Evolutionary conservation across 305 asterid genomes (phyloP).

Genomic region (Fraxinus platypoda): DNA sequence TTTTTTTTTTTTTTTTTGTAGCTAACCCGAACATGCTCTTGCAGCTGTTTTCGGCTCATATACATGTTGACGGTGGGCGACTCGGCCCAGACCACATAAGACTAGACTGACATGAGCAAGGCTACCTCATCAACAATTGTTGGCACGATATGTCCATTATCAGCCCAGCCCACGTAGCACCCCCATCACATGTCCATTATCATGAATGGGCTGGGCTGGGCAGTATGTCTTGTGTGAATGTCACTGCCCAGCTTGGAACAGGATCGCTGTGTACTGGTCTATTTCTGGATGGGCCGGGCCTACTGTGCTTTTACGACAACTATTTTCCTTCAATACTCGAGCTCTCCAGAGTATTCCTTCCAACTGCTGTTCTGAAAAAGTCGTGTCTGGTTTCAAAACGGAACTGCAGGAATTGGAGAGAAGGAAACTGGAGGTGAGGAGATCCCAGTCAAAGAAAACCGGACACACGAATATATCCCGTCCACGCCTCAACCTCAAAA

Average conservation of each 20-base stretch:
- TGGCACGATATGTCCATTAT: background rate
- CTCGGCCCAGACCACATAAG: background rate
- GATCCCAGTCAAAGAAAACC: background rate
- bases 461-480: background rate
- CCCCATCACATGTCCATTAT: background rate
- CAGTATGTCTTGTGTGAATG: background rate
- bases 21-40: too few species aligned
- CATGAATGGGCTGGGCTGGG: background rate
- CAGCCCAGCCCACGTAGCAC: background rate
- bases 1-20: too few species aligned
- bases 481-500: background rate
- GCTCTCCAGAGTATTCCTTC: background rate
- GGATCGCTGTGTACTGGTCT: background rate
- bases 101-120: background rate
- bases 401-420: background rate
- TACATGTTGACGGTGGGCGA: background rate
- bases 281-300: background rate
- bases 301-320: background rate
- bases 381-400: background rate
- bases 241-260: background rate
- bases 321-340: background rate
- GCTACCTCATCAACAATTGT: background rate
- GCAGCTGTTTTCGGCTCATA: too few species aligned
- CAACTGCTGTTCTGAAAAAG: background rate
- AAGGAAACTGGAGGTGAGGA: background rate